These are phyloP conservation scores for Corchorus capsularis DNA, from an alignment of 345 rosid species.

Conservation along the genomic window DNA sequence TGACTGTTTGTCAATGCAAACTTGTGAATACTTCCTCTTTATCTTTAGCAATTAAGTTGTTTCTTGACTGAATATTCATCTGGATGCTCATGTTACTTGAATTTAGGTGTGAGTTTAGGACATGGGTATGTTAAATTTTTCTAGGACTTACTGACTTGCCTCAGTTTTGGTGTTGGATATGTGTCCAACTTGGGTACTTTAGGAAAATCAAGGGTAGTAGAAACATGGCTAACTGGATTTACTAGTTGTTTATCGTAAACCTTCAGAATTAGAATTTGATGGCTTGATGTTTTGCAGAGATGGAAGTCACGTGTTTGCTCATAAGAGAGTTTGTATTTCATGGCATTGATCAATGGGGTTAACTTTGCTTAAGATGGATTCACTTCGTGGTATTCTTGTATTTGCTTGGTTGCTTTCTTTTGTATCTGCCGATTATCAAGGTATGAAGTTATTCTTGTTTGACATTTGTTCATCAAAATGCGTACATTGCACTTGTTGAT, in stretches of 20 bases:
- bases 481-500: neutral
- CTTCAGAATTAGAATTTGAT: constrained; percentile 1
- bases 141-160: no score
- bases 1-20: neutral
- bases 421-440: constrained; percentile 74
- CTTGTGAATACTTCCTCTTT: neutral
- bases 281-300: constrained; percentile 19
- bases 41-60: constrained; percentile 4
- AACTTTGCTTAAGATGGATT: constrained; percentile 54
- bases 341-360: constrained; percentile 28
- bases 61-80: neutral
- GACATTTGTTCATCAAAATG: neutral
- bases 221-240: neutral
- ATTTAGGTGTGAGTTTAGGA: neutral
- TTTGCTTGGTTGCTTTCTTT: constrained; percentile 52
- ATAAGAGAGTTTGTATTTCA: constrained; percentile 8
- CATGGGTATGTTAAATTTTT: neutral
- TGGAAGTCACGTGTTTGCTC: constrained; percentile 21
- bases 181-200: neutral
- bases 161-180: neutral
- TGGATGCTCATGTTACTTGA: neutral
- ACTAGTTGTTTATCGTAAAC: neutral
- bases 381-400: constrained; percentile 42
- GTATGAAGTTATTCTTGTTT: constrained; percentile 36
- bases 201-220: neutral